These are phyloP conservation scores for Colletotrichum sp. DNA, from an alignment of 2,329 filamentous ascomycete genomes.

Conservation along the genomic window DNA sequence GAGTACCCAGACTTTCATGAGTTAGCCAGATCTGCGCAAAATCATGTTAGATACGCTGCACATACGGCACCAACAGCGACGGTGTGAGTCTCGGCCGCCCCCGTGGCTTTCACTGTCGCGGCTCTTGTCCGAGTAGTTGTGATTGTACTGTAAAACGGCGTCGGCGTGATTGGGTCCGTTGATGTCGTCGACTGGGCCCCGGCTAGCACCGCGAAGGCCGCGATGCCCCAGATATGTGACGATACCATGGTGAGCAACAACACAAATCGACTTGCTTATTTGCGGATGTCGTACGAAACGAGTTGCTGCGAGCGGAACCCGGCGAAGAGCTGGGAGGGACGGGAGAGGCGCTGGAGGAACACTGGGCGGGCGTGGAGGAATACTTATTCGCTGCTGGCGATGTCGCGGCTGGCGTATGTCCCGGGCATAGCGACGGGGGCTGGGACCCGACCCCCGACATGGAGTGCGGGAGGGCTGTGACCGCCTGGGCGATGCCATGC, in stretches of 20 bases:
- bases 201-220: neutral
- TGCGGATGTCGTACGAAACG: neutral
- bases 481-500: neutral
- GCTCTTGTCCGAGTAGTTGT: neutral
- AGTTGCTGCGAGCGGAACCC: neutral
- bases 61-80: conserved; percentile 21
- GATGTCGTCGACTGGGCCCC: neutral
- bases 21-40: neutral
- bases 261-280: neutral
- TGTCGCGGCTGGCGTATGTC: neutral
- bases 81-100: neutral
- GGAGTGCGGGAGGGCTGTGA: neutral
- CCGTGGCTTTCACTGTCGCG: neutral
- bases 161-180: neutral
- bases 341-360: neutral
- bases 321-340: neutral
- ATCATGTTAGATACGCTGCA: neutral
- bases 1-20: conserved; percentile 30
- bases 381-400: conserved; percentile 7
- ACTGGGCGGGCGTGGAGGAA: neutral
- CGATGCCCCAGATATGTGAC: neutral
- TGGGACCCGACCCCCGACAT: neutral
- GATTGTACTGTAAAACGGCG: neutral
- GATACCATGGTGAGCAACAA: neutral
- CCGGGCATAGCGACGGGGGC: neutral